Evolutionary conservation across 768 basidiomycete genomes (phyloP).

Genomic region (Suillus spraguei): DNA sequence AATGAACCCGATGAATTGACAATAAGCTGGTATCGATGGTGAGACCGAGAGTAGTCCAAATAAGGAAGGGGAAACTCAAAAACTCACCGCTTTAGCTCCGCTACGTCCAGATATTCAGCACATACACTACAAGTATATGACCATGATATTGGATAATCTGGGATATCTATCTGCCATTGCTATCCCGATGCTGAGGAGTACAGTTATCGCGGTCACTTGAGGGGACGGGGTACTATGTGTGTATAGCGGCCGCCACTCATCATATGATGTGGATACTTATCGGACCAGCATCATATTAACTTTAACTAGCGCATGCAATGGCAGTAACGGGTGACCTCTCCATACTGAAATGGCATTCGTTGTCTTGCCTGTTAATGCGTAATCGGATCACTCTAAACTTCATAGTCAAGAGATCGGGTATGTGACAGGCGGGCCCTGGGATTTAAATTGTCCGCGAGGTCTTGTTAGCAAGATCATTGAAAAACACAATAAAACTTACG

Average conservation of each 20-base stretch:
- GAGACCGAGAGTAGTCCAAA: neutral
- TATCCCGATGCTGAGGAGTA: neutral
- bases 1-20: neutral
- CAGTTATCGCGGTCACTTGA: neutral
- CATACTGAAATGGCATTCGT: neutral
- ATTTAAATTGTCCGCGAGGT: neutral
- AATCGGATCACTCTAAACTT: neutral
- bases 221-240: neutral
- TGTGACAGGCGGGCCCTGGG: neutral
- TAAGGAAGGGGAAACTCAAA: neutral
- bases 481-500: neutral
- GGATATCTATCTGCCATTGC: neutral
- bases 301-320: neutral
- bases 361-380: too few relatives aligned
- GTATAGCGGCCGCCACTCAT: too few relatives aligned
- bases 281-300: neutral
- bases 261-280: neutral
- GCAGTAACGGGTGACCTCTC: neutral
- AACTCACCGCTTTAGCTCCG: neutral
- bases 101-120: neutral
- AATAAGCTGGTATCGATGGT: constrained; percentile 6
- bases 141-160: neutral
- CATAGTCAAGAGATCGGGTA: too few relatives aligned
- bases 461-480: neutral
- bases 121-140: neutral